Evolutionary conservation across 1,284 basidiomycete genomes (phyloP).

Genomic region (Pisolithus thermaeus): DNA sequence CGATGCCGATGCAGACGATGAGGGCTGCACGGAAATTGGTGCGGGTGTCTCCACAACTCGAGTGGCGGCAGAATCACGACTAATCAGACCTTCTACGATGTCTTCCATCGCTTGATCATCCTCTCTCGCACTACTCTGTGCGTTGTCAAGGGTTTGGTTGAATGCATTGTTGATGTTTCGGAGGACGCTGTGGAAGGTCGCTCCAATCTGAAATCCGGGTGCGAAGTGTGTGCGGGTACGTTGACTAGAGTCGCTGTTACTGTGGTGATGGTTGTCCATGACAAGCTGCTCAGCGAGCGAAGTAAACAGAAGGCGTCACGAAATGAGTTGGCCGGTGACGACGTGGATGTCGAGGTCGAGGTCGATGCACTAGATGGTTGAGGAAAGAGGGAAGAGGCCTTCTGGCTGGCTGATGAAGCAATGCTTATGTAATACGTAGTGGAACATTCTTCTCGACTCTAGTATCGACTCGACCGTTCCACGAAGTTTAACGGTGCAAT

Average conservation of each 20-base stretch:
- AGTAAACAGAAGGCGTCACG: neutral
- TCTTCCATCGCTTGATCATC: neutral
- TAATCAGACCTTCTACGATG: slow-evolving; percentile 1
- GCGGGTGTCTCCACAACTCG: slow-evolving; percentile 6
- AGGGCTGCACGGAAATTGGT: neutral
- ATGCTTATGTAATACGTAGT: no score
- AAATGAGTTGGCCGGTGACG: neutral
- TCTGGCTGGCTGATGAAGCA: neutral
- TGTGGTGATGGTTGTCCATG: slow-evolving; percentile 19
- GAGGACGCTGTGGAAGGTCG: slow-evolving; percentile 25
- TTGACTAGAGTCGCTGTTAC: neutral
- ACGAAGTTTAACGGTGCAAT: neutral
- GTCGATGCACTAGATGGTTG: slow-evolving; percentile 9
- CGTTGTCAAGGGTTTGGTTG: slow-evolving; percentile 5
- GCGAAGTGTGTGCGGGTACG: slow-evolving; percentile 8
- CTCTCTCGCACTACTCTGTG: neutral
- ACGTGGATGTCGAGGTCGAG: no score
- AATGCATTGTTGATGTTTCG: slow-evolving; percentile 31
- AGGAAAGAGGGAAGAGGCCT: slow-evolving; percentile 12
- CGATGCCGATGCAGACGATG: slow-evolving; percentile 1
- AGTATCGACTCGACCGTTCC: neutral
- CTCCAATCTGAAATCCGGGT: slow-evolving; percentile 20
- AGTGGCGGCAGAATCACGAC: slow-evolving; percentile 7
- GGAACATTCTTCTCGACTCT: no score
- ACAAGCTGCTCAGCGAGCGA: neutral